A percentile compares a stretch with the other conserved stretches of the same genome.
These are phyloP conservation scores for Euphorbia lathyris DNA, from an alignment of 345 rosid species.

Conservation along the genomic window DNA sequence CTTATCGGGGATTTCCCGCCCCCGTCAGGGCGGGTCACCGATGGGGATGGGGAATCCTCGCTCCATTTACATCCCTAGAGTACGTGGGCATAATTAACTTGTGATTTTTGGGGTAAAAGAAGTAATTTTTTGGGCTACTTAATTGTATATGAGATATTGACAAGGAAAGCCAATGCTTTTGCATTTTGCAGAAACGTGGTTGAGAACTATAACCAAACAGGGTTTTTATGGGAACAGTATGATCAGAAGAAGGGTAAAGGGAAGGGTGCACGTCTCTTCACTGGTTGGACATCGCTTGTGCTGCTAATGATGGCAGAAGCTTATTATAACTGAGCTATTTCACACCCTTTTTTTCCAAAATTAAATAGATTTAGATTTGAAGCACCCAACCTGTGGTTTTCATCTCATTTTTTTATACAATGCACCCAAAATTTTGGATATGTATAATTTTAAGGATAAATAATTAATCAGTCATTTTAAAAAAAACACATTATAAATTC, in stretches of 20 bases:
- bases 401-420: not conserved
- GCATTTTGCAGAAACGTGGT: constrained; percentile 64
- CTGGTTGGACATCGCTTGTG: constrained; percentile 84
- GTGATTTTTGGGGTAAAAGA: too few species aligned
- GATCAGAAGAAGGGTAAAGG: constrained; percentile 75
- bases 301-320: constrained; percentile 74
- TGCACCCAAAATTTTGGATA: too few species aligned
- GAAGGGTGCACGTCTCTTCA: constrained; percentile 67
- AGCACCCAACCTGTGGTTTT: not conserved
- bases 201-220: constrained; percentile 63
- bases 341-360: not conserved
- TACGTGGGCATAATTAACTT: too few species aligned
- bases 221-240: constrained; percentile 91
- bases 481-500: too few species aligned
- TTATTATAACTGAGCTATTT: constrained; percentile 15
- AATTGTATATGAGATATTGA: not conserved
- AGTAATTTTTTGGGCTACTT: not conserved
- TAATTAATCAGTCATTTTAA: too few species aligned
- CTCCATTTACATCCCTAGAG: too few species aligned
- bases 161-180: not conserved
- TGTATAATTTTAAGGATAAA: too few species aligned
- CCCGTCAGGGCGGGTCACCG: too few species aligned
- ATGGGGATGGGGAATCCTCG: too few species aligned
- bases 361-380: not conserved
- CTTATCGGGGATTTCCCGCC: too few species aligned